Evolutionary conservation across 768 basidiomycete species (phyloP).

Genomic region (Tulasnella sp.): DNA sequence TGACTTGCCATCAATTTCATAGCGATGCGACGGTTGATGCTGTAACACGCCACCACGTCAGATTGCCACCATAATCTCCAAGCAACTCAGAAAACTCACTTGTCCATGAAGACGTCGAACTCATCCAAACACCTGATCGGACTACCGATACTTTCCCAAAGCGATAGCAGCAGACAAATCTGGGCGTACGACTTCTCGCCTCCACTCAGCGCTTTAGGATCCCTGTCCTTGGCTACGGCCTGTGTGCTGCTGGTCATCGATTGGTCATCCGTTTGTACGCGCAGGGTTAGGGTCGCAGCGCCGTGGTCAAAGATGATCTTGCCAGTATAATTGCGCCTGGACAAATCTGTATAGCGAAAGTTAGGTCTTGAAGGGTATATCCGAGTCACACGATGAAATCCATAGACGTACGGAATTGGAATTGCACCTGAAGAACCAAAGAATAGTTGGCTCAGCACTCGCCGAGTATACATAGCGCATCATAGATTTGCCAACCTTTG

Average conservation of each 20-base stretch:
- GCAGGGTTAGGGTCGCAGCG: conserved; percentile 50
- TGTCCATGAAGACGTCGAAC: conserved; percentile 98
- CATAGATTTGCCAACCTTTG: too few species aligned
- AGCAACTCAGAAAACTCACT: conserved; percentile 28
- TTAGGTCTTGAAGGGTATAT: neutral
- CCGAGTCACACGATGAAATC: neutral
- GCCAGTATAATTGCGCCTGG: conserved; percentile 79
- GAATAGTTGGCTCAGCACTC: too few species aligned
- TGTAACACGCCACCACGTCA: neutral
- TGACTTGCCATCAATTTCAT: conserved; percentile 84
- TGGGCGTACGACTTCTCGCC: conserved; percentile 96
- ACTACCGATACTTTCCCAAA: conserved; percentile 94
- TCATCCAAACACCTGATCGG: conserved; percentile 96
- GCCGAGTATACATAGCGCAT: too few species aligned
- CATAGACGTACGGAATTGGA: conserved; percentile 9
- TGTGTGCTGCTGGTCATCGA: conserved; percentile 23
- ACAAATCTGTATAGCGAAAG: conserved; percentile 39
- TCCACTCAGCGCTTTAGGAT: conserved; percentile 46
- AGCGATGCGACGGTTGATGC: conserved; percentile 58
- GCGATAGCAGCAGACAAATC: conserved; percentile 81
- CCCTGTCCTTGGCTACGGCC: conserved; percentile 52
- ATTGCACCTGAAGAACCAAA: conserved; percentile 9
- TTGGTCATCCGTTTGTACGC: conserved; percentile 23
- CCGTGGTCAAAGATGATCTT: conserved; percentile 81
- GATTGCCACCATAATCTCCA: conserved; percentile 35